phyloP scores from a whole-genome alignment of 192 early-diverging fungal genomes.

The Fimicolochytrium jonesii region DNA sequence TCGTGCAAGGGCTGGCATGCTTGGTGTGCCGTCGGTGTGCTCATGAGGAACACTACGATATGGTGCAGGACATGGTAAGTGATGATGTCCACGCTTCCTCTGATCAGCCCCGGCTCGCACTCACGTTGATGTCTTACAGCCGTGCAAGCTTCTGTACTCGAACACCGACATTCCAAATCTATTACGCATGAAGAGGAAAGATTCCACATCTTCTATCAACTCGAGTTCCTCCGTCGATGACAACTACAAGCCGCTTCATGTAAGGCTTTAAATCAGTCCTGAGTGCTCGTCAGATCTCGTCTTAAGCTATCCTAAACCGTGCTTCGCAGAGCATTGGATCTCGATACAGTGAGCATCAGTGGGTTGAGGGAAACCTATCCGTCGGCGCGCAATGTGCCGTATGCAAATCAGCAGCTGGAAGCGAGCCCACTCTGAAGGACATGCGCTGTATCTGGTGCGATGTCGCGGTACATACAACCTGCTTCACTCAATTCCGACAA shows the following conservation, averaged over 20 bases:
- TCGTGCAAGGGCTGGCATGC: constrained; percentile 18
- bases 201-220: constrained; percentile 4
- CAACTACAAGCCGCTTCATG: too few species aligned
- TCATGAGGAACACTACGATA: constrained; percentile 13
- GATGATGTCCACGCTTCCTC: neutral
- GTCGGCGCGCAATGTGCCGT: constrained; percentile 17
- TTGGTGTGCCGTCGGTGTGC: constrained; percentile 16
- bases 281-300: too few species aligned
- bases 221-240: neutral
- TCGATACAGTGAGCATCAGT: constrained; percentile 18
- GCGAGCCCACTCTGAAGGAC: constrained; percentile 24
- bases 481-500: constrained; percentile 16
- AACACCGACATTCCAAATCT: constrained; percentile 5
- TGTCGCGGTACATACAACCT: constrained; percentile 18
- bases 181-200: constrained; percentile 5
- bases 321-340: too few species aligned
- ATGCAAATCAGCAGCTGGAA: constrained; percentile 14
- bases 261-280: too few species aligned
- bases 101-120: neutral
- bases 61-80: constrained; percentile 24
- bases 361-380: constrained; percentile 28
- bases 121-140: constrained; percentile 1
- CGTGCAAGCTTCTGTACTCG: constrained; percentile 18
- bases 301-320: too few species aligned
- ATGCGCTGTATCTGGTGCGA: constrained; percentile 27